A percentile compares a stretch with the other conserved stretches of the same genome.
phyloP scores from a whole-genome alignment of 148 eudicot genomes.

The Rhododendron williamsianum region DNA sequence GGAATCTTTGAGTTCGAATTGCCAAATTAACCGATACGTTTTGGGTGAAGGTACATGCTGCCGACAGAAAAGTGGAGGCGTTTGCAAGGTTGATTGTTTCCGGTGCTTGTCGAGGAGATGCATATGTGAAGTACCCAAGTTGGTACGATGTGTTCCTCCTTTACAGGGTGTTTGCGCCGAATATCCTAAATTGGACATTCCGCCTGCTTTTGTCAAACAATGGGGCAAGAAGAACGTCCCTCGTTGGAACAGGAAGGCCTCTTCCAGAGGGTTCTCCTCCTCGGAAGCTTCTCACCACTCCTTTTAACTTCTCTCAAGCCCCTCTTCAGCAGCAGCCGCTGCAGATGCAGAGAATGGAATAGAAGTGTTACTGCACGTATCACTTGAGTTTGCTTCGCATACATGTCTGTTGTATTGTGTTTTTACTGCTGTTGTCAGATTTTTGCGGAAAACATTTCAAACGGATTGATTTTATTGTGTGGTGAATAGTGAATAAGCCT shows the following conservation, averaged over 20 bases:
- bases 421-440: not conserved
- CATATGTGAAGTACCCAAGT: constrained; percentile 80
- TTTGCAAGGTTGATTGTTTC: constrained; percentile 67
- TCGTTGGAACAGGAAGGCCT: constrained; percentile 53
- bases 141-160: constrained; percentile 76
- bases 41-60: constrained; percentile 38
- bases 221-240: constrained; percentile 35
- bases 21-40: not conserved
- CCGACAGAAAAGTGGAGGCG: constrained; percentile 49
- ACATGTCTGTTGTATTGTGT: not conserved
- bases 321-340: constrained; percentile 5
- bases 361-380: not conserved
- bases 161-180: constrained; percentile 68
- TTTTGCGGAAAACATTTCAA: not conserved
- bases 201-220: constrained; percentile 43
- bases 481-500: not conserved
- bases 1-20: not conserved
- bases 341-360: constrained; percentile 19
- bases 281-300: constrained; percentile 12
- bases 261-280: constrained; percentile 44
- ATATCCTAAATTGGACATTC: constrained; percentile 68
- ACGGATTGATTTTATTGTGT: not conserved
- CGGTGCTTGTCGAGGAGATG: constrained; percentile 72
- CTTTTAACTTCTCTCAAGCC: constrained; percentile 15
- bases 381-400: not conserved